A percentile compares a stretch with the other conserved stretches of the same genome.
Evolutionary conservation across 768 basidiomycete genomes (phyloP).

Genomic region (Termitomyces bulborhizus): DNA sequence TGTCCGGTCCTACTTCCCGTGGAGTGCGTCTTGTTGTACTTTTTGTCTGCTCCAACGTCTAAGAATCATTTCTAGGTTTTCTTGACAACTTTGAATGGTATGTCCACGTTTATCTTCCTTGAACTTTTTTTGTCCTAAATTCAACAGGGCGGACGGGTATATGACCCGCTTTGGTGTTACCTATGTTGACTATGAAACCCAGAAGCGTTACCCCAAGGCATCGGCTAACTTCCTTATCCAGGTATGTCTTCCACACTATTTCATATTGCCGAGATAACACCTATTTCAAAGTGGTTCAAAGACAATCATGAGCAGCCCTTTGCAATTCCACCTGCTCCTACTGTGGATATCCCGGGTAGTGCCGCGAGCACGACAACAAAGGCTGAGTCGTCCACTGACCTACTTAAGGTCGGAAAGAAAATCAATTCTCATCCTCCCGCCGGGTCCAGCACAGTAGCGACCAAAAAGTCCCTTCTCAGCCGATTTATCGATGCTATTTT

Average conservation of each 20-base stretch:
- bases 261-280: neutral
- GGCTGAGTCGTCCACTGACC: neutral
- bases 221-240: slow-evolving; percentile 52
- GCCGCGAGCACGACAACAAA: neutral
- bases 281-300: slow-evolving; percentile 31
- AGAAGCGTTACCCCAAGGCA: slow-evolving; percentile 59
- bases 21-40: slow-evolving; percentile 39
- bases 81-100: slow-evolving; percentile 71
- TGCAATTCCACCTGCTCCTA: neutral
- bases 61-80: slow-evolving; percentile 36
- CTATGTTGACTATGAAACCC: slow-evolving; percentile 66
- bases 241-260: slow-evolving; percentile 23
- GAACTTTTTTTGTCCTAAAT: neutral
- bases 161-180: slow-evolving; percentile 64
- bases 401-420: neutral
- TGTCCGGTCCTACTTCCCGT: slow-evolving; percentile 57
- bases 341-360: neutral
- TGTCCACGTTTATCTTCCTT: neutral
- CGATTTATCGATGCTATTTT: neutral
- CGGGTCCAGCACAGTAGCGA: neutral
- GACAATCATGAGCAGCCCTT: slow-evolving; percentile 13
- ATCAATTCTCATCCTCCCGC: neutral
- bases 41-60: neutral
- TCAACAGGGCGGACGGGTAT: slow-evolving; percentile 56
- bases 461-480: neutral